Percentiles rank a stretch among this genome's conserved stretches.
Conservation (phyloP, 2,329 filamentous ascomycete genomes). For the Fusarium keratoplasticum region DNA sequence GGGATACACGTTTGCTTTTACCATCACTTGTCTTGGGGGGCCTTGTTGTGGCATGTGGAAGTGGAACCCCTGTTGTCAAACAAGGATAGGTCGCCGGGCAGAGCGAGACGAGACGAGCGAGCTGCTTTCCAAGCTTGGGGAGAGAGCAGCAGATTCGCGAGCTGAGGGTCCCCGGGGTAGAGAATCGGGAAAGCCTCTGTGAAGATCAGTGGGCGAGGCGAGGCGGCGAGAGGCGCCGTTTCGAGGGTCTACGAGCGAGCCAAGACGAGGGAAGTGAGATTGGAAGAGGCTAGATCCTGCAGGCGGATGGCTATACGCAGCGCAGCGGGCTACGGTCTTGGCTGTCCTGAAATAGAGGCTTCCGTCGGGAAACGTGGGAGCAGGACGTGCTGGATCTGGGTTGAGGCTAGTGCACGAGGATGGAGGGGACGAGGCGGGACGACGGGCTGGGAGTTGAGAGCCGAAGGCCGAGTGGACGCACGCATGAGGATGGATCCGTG, state of each 20-base stretch:
- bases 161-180: slow-evolving; percentile 9
- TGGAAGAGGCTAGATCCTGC: slow-evolving; percentile 27
- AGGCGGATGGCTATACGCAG: not conserved
- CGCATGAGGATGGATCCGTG: not conserved
- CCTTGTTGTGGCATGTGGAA: not conserved
- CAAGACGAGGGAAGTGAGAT: not conserved
- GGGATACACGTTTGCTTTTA: not conserved
- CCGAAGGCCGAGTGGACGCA: not conserved
- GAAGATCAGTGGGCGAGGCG: slow-evolving; percentile 26
- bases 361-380: not conserved
- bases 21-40: not conserved
- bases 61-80: slow-evolving; percentile 3
- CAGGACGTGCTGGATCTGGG: slow-evolving; percentile 2
- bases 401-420: not conserved
- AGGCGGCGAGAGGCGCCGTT: not conserved
- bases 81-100: not conserved
- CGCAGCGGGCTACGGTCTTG: not conserved
- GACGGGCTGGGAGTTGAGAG: not conserved
- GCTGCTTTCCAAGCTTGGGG: slow-evolving; percentile 6
- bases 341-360: not conserved
- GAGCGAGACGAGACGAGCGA: not conserved
- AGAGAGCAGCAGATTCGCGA: slow-evolving; percentile 28
- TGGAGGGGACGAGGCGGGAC: not conserved
- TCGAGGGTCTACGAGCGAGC: not conserved
- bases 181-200: slow-evolving; percentile 1